These are phyloP conservation scores for Syzygium grande DNA, from an alignment of 345 rosid species.

Conservation along the genomic window DNA sequence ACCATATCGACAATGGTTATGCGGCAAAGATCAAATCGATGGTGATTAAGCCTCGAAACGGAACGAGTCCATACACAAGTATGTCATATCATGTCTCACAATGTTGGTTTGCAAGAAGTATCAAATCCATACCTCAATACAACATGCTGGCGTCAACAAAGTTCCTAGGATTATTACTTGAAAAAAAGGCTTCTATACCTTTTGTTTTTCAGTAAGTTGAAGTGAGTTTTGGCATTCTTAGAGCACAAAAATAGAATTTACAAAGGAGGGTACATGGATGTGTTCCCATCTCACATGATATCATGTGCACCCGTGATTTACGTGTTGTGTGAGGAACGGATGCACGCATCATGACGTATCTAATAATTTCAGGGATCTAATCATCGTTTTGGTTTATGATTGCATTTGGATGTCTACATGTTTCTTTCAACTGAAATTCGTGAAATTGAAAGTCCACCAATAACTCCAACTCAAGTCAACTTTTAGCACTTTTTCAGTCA, in stretches of 20 bases:
- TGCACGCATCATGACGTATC: neutral
- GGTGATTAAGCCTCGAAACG: too few species aligned
- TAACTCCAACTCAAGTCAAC: too few species aligned
- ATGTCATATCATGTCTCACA: neutral
- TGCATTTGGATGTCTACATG: neutral
- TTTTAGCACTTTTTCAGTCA: too few species aligned
- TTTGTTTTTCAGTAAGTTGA: neutral
- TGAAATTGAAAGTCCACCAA: neutral
- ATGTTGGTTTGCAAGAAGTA: neutral
- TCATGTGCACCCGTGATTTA: accelerated
- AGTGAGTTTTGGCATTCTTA: neutral
- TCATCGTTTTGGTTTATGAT: too few species aligned
- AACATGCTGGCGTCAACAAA: neutral
- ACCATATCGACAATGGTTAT: too few species aligned
- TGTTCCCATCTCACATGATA: neutral
- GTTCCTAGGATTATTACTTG: neutral
- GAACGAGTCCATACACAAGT: neutral
- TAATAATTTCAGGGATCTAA: neutral
- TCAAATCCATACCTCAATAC: neutral
- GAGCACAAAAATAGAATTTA: too few species aligned
- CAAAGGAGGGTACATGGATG: neutral
- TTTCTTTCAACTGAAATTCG: too few species aligned
- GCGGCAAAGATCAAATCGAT: too few species aligned
- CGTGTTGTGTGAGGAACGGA: neutral
- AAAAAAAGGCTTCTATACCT: neutral